phyloP scores from a whole-genome alignment of 495 filamentous ascomycete genomes.

The Penicillium soppii region DNA sequence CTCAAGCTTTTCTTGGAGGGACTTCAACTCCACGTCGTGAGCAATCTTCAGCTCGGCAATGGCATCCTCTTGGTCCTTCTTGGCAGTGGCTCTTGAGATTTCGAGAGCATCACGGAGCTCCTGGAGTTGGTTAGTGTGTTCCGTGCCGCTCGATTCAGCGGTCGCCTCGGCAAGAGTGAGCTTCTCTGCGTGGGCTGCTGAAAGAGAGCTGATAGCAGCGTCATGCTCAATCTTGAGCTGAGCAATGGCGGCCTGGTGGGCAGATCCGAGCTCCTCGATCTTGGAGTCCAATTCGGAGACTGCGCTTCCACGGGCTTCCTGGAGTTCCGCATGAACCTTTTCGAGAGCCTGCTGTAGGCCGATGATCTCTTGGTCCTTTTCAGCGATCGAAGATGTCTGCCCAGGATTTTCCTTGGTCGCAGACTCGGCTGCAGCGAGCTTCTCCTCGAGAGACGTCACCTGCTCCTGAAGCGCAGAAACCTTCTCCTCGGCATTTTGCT shows the following conservation, averaged over 20 bases:
- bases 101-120: constrained; percentile 43
- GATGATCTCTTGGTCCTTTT: constrained; percentile 40
- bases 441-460: constrained; percentile 37
- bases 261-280: constrained; percentile 39
- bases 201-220: constrained; percentile 28
- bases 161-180: constrained; percentile 34
- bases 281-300: constrained; percentile 33
- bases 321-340: constrained; percentile 35
- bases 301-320: constrained; percentile 31
- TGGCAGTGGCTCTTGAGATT: constrained; percentile 30
- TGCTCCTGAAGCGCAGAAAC: constrained; percentile 36
- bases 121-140: constrained; percentile 39
- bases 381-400: constrained; percentile 28
- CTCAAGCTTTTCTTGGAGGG: constrained; percentile 31
- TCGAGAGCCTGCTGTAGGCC: constrained; percentile 38
- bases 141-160: constrained; percentile 30
- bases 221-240: constrained; percentile 40
- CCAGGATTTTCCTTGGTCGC: constrained; percentile 27
- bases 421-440: constrained; percentile 38
- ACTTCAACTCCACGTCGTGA: constrained; percentile 36
- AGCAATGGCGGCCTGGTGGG: constrained; percentile 36
- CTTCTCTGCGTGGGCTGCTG: constrained; percentile 35
- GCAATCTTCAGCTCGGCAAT: constrained; percentile 37
- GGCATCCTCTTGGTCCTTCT: constrained; percentile 28
- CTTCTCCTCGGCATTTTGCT: constrained; percentile 36